Conservation (phyloP, 352 stramenopile genomes). For the Phytophthora litchii region DNA sequence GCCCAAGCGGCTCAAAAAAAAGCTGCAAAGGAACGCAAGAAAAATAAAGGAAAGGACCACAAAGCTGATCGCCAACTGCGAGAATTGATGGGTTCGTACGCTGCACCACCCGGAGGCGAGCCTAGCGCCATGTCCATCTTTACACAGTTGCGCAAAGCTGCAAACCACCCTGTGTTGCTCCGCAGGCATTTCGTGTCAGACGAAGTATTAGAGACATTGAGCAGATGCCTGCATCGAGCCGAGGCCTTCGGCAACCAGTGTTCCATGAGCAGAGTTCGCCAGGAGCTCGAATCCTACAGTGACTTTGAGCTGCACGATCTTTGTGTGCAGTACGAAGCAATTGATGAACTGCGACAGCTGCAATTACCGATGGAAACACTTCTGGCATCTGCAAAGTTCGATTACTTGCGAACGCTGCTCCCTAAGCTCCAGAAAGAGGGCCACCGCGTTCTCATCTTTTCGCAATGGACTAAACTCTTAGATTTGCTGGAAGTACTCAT, state of each 20-base stretch:
- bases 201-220: conserved; percentile 84
- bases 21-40: conserved; percentile 65
- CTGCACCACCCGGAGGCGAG: conserved; percentile 23
- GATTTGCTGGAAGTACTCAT: conserved; percentile 94
- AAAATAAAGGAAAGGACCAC: conserved; percentile 49
- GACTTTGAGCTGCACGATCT: conserved; percentile 97
- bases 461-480: conserved; percentile 95
- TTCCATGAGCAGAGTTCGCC: conserved; percentile 82
- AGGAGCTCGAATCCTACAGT: conserved; percentile 93
- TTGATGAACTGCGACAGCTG: conserved; percentile 82
- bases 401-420: conserved; percentile 88
- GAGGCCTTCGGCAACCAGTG: conserved; percentile 89
- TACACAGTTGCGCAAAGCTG: conserved; percentile 96
- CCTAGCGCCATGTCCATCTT: conserved; percentile 84
- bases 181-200: conserved; percentile 80
- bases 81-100: conserved; percentile 43
- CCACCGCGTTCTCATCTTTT: conserved; percentile 97
- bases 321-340: conserved; percentile 87
- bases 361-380: conserved; percentile 89
- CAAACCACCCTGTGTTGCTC: conserved; percentile 97
- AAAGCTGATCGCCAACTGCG: conserved; percentile 56
- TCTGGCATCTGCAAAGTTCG: conserved; percentile 95
- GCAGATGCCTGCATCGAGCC: conserved; percentile 72
- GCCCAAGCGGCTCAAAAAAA: conserved; percentile 44
- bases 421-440: conserved; percentile 86